Percentiles rank a stretch among this genome's conserved stretches.
Conservation (phyloP, 2,329 filamentous ascomycete genomes). For the Davidsoniella virescens region DNA sequence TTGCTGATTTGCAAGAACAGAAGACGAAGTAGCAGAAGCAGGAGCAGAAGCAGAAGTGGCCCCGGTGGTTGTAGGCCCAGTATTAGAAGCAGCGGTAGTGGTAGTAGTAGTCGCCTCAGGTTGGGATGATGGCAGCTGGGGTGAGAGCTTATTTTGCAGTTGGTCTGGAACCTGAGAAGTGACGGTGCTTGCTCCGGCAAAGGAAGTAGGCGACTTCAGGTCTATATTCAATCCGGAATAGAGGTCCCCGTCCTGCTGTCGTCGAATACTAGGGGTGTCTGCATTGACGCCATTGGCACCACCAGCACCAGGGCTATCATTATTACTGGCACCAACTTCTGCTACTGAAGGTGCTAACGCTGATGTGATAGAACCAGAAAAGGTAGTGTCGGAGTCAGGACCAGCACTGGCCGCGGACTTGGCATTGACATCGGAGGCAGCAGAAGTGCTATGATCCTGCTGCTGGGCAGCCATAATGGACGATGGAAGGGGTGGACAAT, state of each 20-base stretch:
- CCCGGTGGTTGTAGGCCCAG: too few species aligned
- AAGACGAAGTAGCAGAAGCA: too few species aligned
- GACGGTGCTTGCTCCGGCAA: neutral
- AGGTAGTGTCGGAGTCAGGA: neutral
- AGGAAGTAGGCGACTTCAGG: constrained; percentile 1
- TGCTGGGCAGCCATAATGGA: too few species aligned
- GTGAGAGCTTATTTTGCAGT: neutral
- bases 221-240: constrained; percentile 6
- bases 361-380: too few species aligned
- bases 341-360: too few species aligned
- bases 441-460: neutral
- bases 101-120: constrained; percentile 20
- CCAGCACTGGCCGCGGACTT: neutral
- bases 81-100: constrained; percentile 6
- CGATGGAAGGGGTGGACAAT: neutral
- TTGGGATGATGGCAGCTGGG: constrained; percentile 18
- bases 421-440: neutral
- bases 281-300: neutral
- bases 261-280: too few species aligned
- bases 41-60: too few species aligned
- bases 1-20: too few species aligned
- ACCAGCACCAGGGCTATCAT: neutral
- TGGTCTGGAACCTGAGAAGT: neutral
- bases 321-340: too few species aligned
- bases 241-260: neutral